Evolutionary conservation across 352 stramenopile species (phyloP).

Genomic region (Pythium chondricola): DNA sequence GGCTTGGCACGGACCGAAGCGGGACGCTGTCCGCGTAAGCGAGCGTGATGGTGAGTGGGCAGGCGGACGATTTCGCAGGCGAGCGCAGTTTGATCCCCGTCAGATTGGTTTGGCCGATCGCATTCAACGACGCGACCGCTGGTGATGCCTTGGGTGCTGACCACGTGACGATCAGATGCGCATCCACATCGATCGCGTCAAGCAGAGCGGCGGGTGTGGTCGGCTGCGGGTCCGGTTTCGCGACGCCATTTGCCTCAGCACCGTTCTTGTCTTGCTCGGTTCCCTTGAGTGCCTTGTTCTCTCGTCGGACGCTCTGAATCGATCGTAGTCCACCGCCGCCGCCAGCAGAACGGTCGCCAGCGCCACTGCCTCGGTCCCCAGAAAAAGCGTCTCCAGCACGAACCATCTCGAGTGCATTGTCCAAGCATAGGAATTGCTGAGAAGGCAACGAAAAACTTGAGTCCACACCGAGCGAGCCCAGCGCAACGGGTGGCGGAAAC

Average conservation of each 20-base stretch:
- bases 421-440: constrained; percentile 69
- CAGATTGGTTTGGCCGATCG: constrained; percentile 64
- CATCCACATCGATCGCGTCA: constrained; percentile 39
- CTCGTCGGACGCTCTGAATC: constrained; percentile 80
- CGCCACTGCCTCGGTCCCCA: constrained; percentile 13
- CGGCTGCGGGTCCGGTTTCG: constrained; percentile 35
- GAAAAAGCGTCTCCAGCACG: constrained; percentile 11
- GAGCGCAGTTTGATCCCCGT: constrained; percentile 55
- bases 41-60: constrained; percentile 67
- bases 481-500: too few species aligned
- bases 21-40: constrained; percentile 37
- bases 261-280: too few species aligned
- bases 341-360: constrained; percentile 18
- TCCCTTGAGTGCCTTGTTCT: constrained; percentile 75
- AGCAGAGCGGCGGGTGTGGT: constrained; percentile 56
- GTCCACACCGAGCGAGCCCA: not conserved
- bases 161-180: constrained; percentile 65
- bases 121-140: constrained; percentile 13
- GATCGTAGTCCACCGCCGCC: constrained; percentile 63
- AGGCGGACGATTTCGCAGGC: constrained; percentile 33
- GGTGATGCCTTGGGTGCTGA: constrained; percentile 27
- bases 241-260: not conserved
- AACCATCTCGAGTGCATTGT: constrained; percentile 51
- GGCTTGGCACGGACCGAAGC: constrained; percentile 9
- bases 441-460: constrained; percentile 27